phyloP scores from a whole-genome alignment of 176 grass and related monocot genomes.

The Ananas comosus region DNA sequence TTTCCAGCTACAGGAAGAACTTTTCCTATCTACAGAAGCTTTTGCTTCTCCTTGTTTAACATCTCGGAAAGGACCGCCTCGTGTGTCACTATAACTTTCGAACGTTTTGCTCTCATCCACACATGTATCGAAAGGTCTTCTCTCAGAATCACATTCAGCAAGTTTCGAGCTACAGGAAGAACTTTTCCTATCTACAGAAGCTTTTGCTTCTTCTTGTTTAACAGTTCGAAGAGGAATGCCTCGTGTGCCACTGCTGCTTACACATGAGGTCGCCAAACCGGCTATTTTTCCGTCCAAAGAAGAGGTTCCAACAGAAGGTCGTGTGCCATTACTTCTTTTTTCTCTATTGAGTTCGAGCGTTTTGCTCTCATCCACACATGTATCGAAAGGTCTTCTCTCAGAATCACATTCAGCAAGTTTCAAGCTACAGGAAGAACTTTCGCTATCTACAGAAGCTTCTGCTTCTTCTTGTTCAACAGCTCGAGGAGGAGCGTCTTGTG shows the following conservation, averaged over 20 bases:
- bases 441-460: slow-evolving; percentile 1
- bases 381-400: slow-evolving; percentile 24
- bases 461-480: background rate
- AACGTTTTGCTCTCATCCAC: background rate
- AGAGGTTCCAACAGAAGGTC: background rate
- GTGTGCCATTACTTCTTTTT: slow-evolving; percentile 7
- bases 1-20: slow-evolving; percentile 3
- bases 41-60: too few relatives aligned
- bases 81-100: background rate
- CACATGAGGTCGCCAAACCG: background rate
- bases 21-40: slow-evolving; percentile 6
- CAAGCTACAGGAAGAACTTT: slow-evolving; percentile 4
- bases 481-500: background rate
- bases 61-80: too few relatives aligned
- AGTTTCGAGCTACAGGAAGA: slow-evolving; percentile 4
- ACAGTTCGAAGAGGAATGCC: background rate
- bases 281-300: background rate
- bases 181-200: slow-evolving; percentile 5
- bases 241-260: background rate
- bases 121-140: slow-evolving; percentile 34
- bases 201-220: background rate
- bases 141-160: slow-evolving; percentile 17
- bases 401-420: slow-evolving; percentile 16
- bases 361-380: slow-evolving; percentile 17
- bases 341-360: slow-evolving; percentile 19